These are phyloP conservation scores for Eremothecium sinecaudum DNA, from an alignment of 1,139 yeast species.

Conservation along the genomic window DNA sequence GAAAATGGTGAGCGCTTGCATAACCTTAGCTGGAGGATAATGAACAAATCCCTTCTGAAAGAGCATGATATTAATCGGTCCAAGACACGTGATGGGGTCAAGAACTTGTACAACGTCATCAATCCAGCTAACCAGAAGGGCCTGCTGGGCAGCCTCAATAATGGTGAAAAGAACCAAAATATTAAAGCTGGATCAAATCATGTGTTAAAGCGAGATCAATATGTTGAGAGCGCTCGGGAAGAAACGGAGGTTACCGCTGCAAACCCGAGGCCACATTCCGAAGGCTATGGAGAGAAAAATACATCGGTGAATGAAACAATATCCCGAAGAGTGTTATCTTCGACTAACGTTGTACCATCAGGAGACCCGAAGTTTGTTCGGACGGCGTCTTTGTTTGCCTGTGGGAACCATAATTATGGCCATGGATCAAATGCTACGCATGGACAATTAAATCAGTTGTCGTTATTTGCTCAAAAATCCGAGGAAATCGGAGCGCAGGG, in stretches of 20 bases:
- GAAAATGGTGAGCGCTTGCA: slow-evolving; percentile 30
- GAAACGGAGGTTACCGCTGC: slow-evolving; percentile 1
- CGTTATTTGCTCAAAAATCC: slow-evolving; percentile 3
- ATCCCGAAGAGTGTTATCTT: slow-evolving; percentile 6
- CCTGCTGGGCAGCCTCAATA: neutral
- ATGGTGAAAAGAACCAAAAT: neutral
- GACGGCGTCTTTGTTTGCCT: slow-evolving; percentile 2
- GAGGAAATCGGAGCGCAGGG: neutral
- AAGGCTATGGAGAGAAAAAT: slow-evolving; percentile 6
- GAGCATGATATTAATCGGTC: slow-evolving; percentile 24
- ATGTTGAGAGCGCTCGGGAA: neutral
- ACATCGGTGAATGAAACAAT: slow-evolving; percentile 12
- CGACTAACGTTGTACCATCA: neutral
- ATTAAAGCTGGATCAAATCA: neutral
- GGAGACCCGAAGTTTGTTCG: neutral
- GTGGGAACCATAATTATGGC: neutral
- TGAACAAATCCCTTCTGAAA: slow-evolving; percentile 27
- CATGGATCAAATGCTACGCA: slow-evolving; percentile 1
- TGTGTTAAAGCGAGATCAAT: too few relatives aligned
- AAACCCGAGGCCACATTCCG: neutral
- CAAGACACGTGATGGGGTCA: slow-evolving; percentile 30
- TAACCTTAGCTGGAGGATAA: slow-evolving; percentile 29
- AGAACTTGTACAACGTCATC: slow-evolving; percentile 25
- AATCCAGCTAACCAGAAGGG: slow-evolving; percentile 16
- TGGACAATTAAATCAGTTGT: slow-evolving; percentile 1